Conservation (phyloP, 345 rosid genomes). For the Chamaenerion angustifolium region DNA sequence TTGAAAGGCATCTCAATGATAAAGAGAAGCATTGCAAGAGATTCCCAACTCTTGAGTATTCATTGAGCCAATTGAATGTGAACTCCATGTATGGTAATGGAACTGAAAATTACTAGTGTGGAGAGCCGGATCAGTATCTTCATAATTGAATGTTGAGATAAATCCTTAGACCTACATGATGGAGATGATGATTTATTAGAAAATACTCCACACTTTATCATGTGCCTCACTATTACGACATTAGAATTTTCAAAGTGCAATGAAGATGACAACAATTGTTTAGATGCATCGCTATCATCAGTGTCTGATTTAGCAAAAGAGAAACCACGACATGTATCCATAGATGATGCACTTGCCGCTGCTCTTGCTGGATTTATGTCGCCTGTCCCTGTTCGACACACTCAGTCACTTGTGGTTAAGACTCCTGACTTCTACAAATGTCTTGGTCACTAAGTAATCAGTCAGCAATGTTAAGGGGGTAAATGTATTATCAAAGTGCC, state of each 20-base stretch:
- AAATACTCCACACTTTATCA: constrained; percentile 16
- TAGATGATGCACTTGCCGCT: constrained; percentile 75
- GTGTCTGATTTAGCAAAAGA: constrained; percentile 14
- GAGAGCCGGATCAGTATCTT: constrained; percentile 15
- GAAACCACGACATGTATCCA: constrained; percentile 25
- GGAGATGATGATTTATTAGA: constrained; percentile 10
- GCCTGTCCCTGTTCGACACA: constrained; percentile 26
- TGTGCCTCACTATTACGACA: constrained; percentile 29
- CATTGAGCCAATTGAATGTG: constrained; percentile 31
- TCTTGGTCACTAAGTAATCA: no score
- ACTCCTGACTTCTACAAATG: constrained; percentile 59
- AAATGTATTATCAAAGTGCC: no score
- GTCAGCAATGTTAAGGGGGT: no score
- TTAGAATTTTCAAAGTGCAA: constrained; percentile 30
- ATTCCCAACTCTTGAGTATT: constrained; percentile 48
- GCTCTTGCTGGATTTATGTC: constrained; percentile 65
- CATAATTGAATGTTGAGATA: constrained; percentile 9
- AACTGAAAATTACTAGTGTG: constrained; percentile 12
- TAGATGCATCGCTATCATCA: neutral
- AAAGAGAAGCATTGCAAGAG: constrained; percentile 21
- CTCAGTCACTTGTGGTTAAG: constrained; percentile 31
- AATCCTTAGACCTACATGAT: constrained; percentile 10
- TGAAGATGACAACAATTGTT: constrained; percentile 29
- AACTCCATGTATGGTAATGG: constrained; percentile 23
- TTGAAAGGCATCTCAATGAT: constrained; percentile 23